Base-by-base conservation (phyloP, 306 rosid species). In the Cucumis melo region DNA sequence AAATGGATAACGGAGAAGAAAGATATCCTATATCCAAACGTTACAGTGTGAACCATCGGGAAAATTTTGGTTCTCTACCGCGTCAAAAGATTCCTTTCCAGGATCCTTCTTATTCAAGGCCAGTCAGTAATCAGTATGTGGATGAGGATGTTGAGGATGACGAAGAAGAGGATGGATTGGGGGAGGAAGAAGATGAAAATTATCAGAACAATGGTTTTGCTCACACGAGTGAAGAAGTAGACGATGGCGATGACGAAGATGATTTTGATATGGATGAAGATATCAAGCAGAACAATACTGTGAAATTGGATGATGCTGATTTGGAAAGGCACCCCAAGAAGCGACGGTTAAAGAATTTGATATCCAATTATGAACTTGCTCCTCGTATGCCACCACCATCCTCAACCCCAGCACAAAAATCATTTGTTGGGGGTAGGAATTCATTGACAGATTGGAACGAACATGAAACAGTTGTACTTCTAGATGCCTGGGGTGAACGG, bases 401-500 rank as follows among this genome's bases (percentile, higher is more conserved):
- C 56, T 66, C 68, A 42, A 80, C 85, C 36, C 66, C 87, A 29
- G 84, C 84, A 55, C 78, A 87, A n/a, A 91, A 85, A 78, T 85
- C 80, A 46, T 88, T 90, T 44, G 76, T 74, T 79, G 92, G 89
- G 50, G 97, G 96, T 46, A 83, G 93, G 70, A 93, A 88, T 79
- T 80, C 91, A 17, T 85, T 88, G 34, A 87, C 89, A 2, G 96
- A 91, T 44, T 91, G 98, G 98, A 89, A 89, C 8, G 98, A 93
- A 83, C 85, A 56, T 0, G 98, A 91, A 80, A 91, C 98, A 1
- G 80, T 89, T 78, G 87, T 87, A 63, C 90, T 93, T 79, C 87
- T 93, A 59, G 96, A 91, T 70, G 91, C 92, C 50, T 93, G 97
- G 97, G 98, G 97, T 27, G 87, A 89, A 50, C 86, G 86, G 79